Percentiles rank a stretch among this genome's conserved stretches.
phyloP scores from a whole-genome alignment of 1,284 basidiomycete genomes.

The Ganoderma multipileum region DNA sequence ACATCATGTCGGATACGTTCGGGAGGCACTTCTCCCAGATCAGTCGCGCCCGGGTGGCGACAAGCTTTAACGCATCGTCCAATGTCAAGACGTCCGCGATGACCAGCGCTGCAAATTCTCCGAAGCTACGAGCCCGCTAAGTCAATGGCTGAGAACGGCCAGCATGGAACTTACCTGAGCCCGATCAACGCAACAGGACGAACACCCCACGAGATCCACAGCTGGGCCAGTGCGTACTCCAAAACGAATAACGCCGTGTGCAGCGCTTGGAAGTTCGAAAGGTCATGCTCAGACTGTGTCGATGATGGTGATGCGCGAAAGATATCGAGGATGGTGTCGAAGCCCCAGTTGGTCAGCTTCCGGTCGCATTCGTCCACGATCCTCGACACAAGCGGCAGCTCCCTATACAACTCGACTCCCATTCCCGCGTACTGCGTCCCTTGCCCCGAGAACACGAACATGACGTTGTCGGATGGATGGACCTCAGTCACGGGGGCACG shows the following conservation, averaged over 20 bases:
- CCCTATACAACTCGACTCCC: conserved; percentile 61
- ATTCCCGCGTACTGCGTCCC: conserved; percentile 72
- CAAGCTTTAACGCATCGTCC: conserved; percentile 61
- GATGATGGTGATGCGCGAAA: conserved; percentile 41
- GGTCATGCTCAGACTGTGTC: conserved; percentile 30
- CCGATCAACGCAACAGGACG: conserved; percentile 63
- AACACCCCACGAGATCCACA: conserved; percentile 75
- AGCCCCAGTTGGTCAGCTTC: conserved; percentile 55
- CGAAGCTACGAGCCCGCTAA: conserved; percentile 51
- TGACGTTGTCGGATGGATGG: conserved; percentile 40
- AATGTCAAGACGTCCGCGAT: conserved; percentile 61
- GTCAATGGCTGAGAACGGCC: not conserved
- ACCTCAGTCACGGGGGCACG: conserved; percentile 43
- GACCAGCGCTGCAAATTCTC: conserved; percentile 75
- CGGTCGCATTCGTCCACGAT: conserved; percentile 64
- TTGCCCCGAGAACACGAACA: conserved; percentile 78
- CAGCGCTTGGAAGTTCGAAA: conserved; percentile 50
- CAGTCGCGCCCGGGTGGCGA: conserved; percentile 61
- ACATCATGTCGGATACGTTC: conserved; percentile 63
- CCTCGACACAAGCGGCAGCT: conserved; percentile 51
- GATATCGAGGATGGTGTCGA: conserved; percentile 55
- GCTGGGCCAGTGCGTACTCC: conserved; percentile 61
- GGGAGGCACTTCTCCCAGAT: conserved; percentile 56
- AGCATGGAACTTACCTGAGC: conserved; percentile 59
- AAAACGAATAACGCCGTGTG: conserved; percentile 66